phyloP scores from a whole-genome alignment of 345 rosid species.

The Brassica nigra region DNA sequence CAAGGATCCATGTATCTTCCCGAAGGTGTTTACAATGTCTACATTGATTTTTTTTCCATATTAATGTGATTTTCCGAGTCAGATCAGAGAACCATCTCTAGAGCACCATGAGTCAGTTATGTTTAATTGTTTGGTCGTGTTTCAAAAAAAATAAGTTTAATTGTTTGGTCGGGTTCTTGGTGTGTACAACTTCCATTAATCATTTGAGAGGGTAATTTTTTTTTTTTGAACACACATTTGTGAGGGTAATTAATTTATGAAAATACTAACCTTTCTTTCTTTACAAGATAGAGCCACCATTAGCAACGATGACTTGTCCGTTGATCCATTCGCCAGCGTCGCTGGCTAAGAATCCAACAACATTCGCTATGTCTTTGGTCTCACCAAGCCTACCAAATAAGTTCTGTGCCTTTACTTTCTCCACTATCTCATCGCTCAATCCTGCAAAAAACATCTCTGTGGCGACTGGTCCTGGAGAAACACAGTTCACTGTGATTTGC shows the following conservation, averaged over 20 bases:
- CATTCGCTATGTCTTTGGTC: not conserved
- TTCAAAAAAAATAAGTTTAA: not conserved
- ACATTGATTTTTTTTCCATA: not conserved
- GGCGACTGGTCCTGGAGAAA: not conserved
- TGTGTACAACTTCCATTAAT: not conserved
- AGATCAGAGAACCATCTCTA: not conserved
- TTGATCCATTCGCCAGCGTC: constrained; percentile 44
- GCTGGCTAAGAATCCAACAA: not conserved
- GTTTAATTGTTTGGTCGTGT: not conserved
- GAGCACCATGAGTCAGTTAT: not conserved
- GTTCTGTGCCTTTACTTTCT: constrained; percentile 1
- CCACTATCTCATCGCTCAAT: not conserved
- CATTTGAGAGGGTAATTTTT: not conserved
- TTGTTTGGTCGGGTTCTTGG: not conserved
- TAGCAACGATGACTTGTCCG: constrained; percentile 44
- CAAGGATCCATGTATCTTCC: not conserved
- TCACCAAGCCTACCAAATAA: not conserved
- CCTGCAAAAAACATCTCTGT: constrained; percentile 5
- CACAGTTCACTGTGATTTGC: not conserved
- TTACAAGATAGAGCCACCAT: constrained; percentile 41
- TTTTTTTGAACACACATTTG: no score
- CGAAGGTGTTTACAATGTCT: not conserved
- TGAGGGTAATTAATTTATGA: no score
- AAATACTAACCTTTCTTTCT: not conserved
- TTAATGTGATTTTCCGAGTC: not conserved